phyloP scores from a whole-genome alignment of 371 early-diverging fungal genomes.

The Parasitella parasitica region DNA sequence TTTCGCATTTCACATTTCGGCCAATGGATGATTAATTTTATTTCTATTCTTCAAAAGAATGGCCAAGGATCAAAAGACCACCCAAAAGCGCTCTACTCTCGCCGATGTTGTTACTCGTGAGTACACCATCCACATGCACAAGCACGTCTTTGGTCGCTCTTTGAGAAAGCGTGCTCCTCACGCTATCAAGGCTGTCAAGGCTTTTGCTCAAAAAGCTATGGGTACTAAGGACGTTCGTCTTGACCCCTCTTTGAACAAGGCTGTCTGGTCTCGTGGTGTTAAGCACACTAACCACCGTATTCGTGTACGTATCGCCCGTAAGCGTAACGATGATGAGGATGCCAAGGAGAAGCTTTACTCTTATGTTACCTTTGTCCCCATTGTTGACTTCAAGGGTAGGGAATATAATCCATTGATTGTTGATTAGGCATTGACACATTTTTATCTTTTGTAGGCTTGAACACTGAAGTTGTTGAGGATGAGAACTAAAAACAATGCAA shows the following conservation, averaged over 20 bases:
- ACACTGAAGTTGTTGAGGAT: conserved; percentile 14
- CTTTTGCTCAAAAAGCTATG: conserved; percentile 87
- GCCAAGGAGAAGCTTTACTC: conserved; percentile 95
- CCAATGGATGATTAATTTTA: neutral
- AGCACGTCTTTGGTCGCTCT: conserved; percentile 76
- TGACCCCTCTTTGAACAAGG: conserved; percentile 79
- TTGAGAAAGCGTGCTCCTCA: conserved; percentile 97
- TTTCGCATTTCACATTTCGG: too few species aligned
- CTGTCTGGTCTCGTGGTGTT: conserved; percentile 88
- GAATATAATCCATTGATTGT: neutral
- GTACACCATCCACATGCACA: conserved; percentile 95
- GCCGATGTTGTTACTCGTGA: conserved; percentile 85
- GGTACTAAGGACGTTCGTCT: conserved; percentile 85
- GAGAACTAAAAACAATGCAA: conserved; percentile 5
- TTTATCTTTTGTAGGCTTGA: conserved; percentile 2
- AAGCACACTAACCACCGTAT: conserved; percentile 91
- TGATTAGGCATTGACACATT: neutral
- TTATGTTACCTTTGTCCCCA: conserved; percentile 82
- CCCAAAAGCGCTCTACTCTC: conserved; percentile 63
- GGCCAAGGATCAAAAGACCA: conserved; percentile 49
- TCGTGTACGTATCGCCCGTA: conserved; percentile 89
- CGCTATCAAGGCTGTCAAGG: conserved; percentile 89
- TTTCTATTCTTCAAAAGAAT: conserved; percentile 19
- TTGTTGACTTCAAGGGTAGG: conserved; percentile 85
- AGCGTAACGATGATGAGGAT: conserved; percentile 92